phyloP scores from a whole-genome alignment of 768 basidiomycete genomes.

The Xerocomellus dryophilus region DNA sequence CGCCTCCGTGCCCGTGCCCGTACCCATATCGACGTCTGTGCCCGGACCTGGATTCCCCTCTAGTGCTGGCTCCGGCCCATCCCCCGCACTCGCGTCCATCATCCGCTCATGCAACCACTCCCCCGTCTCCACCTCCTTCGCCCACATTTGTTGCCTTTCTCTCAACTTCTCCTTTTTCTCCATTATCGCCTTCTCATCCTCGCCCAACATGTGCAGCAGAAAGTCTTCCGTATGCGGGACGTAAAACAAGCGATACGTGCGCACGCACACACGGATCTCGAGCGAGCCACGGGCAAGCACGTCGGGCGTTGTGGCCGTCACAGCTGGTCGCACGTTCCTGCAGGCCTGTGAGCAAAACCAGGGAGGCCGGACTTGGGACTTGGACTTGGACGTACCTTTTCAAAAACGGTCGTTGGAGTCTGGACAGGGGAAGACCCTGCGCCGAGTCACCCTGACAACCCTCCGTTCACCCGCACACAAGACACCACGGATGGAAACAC shows the following conservation, averaged over 20 bases:
- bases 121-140: conserved; percentile 11
- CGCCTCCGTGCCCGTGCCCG: neutral
- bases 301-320: conserved; percentile 36
- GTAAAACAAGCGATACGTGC: conserved; percentile 28
- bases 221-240: conserved; percentile 28
- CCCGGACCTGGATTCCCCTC: neutral
- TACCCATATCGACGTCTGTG: neutral
- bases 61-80: neutral
- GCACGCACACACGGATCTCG: conserved; percentile 75
- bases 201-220: conserved; percentile 8
- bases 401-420: conserved; percentile 60
- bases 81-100: neutral
- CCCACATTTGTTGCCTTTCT: conserved; percentile 16
- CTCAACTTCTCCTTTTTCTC: conserved; percentile 1
- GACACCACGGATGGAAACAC: conserved; percentile 13
- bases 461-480: neutral
- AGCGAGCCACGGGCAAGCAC: conserved; percentile 56
- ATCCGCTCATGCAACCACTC: conserved; percentile 10
- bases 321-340: conserved; percentile 23
- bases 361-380: neutral
- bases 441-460: conserved; percentile 52
- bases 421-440: conserved; percentile 46
- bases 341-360: neutral
- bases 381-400: conserved; percentile 45
- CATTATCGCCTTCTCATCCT: conserved; percentile 8